Evolutionary conservation across 257 asterid genomes (phyloP), one percentile per base, ranked within the genome.

Genomic region (Avicennia marina): DNA sequence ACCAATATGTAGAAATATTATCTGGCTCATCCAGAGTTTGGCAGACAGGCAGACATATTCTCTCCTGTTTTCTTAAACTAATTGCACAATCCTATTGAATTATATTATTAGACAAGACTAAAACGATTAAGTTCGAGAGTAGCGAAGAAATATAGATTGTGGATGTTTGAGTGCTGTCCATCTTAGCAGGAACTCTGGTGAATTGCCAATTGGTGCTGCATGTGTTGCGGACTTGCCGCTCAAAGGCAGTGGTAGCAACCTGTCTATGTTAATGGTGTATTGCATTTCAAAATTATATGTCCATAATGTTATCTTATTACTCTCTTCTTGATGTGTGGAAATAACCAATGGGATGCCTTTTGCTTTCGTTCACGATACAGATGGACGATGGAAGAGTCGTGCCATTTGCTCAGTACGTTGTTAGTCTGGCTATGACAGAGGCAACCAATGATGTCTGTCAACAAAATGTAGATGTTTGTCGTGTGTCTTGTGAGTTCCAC

Each of bases 261-360:
- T 49, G 46, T 53, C 57, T n/a, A n/a, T n/a, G n/a, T n/a, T 33
- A 39, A 11, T 63, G 8, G 24, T 61, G 29, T 8, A 1, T 32
- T 50, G 54, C 31, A 46, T 46, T 29, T 53, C 18, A 2, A 44
- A 27, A 9, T 7, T 16, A 10, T 34, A 2, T 42, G 9, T 38
- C 31, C 9, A 7, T 56, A 3, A 15, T 52, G 45, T 70, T 48
- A n/a, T 27, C 27, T 42, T 26, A 29, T 36, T 3, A 56, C 43
- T 41, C 13, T 38, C 4, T 40, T 53, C 40, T 40, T 64, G 44
- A 88, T 71, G 74, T 76, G 15, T 93, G 97, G 98, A 89, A 89
- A 77, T 93, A 97, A 20, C 95, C 95, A 32, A 89, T 78, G 73
- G 98, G 97, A 47, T 93, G 97, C 85, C 94, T 93, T 69, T 2